Evolutionary conservation across 73 alveolate genomes (phyloP).

Genomic region (Symbiodinium natans): DNA sequence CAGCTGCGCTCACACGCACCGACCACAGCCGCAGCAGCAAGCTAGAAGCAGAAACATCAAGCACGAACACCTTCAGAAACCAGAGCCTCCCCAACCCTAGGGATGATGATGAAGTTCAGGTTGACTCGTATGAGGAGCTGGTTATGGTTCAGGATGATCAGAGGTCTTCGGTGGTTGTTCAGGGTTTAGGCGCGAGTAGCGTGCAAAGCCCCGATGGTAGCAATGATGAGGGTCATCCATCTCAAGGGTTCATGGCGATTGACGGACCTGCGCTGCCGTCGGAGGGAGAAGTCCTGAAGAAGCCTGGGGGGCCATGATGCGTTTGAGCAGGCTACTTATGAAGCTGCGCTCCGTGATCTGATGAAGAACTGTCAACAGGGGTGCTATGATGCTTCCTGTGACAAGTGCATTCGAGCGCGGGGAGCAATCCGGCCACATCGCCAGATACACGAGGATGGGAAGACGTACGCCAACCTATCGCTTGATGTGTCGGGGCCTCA

Average conservation of each 20-base stretch:
- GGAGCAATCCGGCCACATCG: neutral
- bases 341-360: too few species aligned
- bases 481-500: neutral
- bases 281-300: too few species aligned
- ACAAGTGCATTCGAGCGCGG: neutral
- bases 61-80: too few species aligned
- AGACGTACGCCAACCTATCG: neutral
- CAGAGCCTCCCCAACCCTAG: too few species aligned
- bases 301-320: too few species aligned
- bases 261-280: neutral
- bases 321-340: too few species aligned
- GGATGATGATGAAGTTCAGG: too few species aligned
- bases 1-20: neutral
- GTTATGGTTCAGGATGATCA: neutral
- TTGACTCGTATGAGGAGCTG: neutral
- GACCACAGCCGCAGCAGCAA: neutral
- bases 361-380: too few species aligned
- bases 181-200: neutral
- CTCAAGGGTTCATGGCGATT: neutral
- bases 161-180: neutral
- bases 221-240: neutral
- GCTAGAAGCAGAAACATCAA: too few species aligned
- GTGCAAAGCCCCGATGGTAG: neutral
- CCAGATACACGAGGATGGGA: neutral
- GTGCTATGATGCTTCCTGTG: too few species aligned